Conservation (phyloP, 2,329 filamentous ascomycete species). For the Pseudogymnoascus sp. region DNA sequence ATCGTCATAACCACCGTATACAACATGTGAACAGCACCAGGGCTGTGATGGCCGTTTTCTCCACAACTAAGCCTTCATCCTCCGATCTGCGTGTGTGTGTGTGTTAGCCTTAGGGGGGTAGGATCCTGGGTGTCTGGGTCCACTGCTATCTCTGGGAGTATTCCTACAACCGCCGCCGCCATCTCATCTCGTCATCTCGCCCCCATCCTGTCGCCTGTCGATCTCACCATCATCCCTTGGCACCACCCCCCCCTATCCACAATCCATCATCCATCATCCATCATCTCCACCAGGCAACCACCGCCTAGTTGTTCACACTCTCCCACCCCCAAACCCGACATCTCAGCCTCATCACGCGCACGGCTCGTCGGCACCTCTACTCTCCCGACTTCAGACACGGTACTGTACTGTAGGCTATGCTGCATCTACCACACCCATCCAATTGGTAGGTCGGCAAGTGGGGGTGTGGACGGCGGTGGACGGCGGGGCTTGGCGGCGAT, state of each 20-base stretch:
- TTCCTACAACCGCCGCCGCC: too few relatives aligned
- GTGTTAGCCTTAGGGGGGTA: neutral
- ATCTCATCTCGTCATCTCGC: too few relatives aligned
- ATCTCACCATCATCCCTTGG: too few relatives aligned
- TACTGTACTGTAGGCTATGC: too few relatives aligned
- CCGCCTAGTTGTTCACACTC: neutral
- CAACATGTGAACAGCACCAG: too few relatives aligned
- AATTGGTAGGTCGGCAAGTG: neutral
- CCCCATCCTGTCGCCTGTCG: neutral
- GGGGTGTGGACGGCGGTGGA: too few relatives aligned
- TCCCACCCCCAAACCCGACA: neutral
- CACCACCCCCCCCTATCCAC: too few relatives aligned
- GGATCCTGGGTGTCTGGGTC: neutral
- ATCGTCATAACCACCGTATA: neutral
- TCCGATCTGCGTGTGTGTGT: neutral
- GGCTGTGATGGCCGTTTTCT: too few relatives aligned
- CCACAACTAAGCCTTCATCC: neutral
- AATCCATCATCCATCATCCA: neutral
- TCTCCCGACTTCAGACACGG: too few relatives aligned
- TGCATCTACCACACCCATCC: too few relatives aligned
- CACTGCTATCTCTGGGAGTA: too few relatives aligned
- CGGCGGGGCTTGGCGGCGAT: neutral
- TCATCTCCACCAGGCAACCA: neutral
- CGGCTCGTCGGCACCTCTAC: neutral
- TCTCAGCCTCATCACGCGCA: neutral